Base-by-base conservation (phyloP, 331 rosid genomes). In the Pyrus hybrid region DNA sequence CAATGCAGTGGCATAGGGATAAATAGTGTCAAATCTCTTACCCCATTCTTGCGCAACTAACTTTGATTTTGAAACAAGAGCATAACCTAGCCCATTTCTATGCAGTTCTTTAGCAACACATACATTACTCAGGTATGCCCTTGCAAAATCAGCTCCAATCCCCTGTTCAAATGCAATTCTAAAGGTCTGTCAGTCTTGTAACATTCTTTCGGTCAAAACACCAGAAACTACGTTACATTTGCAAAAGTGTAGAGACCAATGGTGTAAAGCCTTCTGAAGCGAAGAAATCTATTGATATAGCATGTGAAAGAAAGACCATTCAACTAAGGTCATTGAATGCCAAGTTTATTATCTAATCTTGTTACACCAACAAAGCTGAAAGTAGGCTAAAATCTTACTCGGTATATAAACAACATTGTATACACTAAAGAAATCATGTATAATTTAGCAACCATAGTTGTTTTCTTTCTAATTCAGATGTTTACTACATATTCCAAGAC, bases 121-220 rank as follows among this genome's bases (percentile, higher is more conserved):
- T n/a, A 92, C 97, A 76, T 94, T 94, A 78, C 96, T 92, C 76
- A 94, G 91, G 79, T 94, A 94, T 66, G 97, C 99, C 79, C 99
- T 87, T 21, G 91, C 85, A 60, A 88, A 80, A 80, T 94, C 92
- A 53, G 84, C 86, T 68, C 87, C 97, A 64, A 41, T 85, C 37
- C 77, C 89, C 99, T 92, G 87, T 79, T 18, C 53, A 82, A 76
- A 70, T 73, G 63, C 71, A 81, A n/a, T 17, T 45, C 25, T 51
- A 67, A 62, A 70, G 28, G 23, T 68, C 63, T 61, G 9, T 63
- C 66, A 28, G n/a, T 25, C 30, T 17, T 45, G 23, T 41, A 60
- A 35, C 37, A 22, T 61, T 56, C 45, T 58, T 58, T 28, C 1
- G 23, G n/a, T 14, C 14, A 29, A 29, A 63, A 63, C 13, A 5